A percentile compares a stretch with the other conserved stretches of the same genome.
phyloP scores from a whole-genome alignment of 2,329 filamentous ascomycete genomes.

The Botrytis fragariae region DNA sequence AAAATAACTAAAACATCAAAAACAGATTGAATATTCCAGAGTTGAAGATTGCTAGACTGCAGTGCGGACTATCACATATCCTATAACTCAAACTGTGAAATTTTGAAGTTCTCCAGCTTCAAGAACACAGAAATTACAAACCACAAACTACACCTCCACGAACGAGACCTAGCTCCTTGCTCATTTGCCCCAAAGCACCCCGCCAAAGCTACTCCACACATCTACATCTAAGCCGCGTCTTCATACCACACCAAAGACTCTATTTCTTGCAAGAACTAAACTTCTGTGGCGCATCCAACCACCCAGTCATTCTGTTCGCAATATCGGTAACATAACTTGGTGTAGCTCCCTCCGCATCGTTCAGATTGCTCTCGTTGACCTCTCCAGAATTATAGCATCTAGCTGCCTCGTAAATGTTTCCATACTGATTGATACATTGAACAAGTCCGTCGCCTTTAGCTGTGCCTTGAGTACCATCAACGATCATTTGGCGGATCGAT shows the following conservation, averaged over 20 bases:
- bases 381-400: constrained; percentile 37
- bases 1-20: no score
- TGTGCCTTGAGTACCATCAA: constrained; percentile 37
- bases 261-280: neutral
- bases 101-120: neutral
- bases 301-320: constrained; percentile 32
- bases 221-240: neutral
- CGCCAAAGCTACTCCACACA: neutral
- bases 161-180: neutral
- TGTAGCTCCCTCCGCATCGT: constrained; percentile 32
- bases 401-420: constrained; percentile 36
- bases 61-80: neutral
- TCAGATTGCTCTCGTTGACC: constrained; percentile 32
- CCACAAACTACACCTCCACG: neutral
- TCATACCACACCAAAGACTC: neutral
- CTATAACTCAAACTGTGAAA: neutral
- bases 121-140: no score
- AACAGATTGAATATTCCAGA: neutral
- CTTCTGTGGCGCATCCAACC: constrained; percentile 15
- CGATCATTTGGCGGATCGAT: constrained; percentile 35
- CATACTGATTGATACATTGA: constrained; percentile 33
- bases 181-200: accelerated
- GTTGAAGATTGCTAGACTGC: neutral
- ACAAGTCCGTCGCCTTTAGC: constrained; percentile 30
- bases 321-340: constrained; percentile 37